Percentiles rank a stretch among this genome's conserved stretches.
Conservation (phyloP, 306 rosid genomes). For the Cicer yamashitae region DNA sequence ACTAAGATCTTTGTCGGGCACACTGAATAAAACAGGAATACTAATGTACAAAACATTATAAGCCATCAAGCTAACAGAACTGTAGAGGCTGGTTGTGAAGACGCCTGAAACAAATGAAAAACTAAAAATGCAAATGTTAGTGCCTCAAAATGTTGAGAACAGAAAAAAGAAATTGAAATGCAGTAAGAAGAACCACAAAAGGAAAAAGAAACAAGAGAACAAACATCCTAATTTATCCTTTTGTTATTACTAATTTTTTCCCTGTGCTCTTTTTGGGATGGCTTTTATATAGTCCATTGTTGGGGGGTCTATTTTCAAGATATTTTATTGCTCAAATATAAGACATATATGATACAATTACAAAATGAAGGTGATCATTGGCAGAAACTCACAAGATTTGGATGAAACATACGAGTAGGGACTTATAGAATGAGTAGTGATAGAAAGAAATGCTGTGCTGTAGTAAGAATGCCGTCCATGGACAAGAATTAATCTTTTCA, state of each 20-base stretch:
- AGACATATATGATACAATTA: neutral
- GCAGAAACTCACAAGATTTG: constrained; percentile 84
- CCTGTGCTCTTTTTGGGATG: neutral
- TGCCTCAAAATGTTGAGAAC: constrained; percentile 21
- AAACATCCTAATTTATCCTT: neutral
- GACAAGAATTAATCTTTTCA: constrained; percentile 89
- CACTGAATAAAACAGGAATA: constrained; percentile 89
- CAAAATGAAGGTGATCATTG: neutral
- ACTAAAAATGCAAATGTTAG: constrained; percentile 69
- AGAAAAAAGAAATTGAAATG: constrained; percentile 34
- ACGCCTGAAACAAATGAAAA: constrained; percentile 98
- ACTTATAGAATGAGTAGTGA: constrained; percentile 96
- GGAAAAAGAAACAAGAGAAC: neutral
- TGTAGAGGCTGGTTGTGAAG: constrained; percentile 96
- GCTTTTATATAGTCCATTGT: neutral
- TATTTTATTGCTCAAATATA: constrained; percentile 23
- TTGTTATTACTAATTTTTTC: neutral
- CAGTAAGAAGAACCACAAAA: constrained; percentile 20
- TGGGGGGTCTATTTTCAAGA: neutral
- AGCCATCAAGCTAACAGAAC: constrained; percentile 99
- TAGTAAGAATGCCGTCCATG: constrained; percentile 99
- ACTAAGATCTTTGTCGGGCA: constrained; percentile 93
- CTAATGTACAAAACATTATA: constrained; percentile 99
- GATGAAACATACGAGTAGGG: constrained; percentile 89
- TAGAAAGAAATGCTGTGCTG: constrained; percentile 90